These are phyloP conservation scores for Acorus calamus DNA, from an alignment of 106 monocot species.

Conservation along the genomic window DNA sequence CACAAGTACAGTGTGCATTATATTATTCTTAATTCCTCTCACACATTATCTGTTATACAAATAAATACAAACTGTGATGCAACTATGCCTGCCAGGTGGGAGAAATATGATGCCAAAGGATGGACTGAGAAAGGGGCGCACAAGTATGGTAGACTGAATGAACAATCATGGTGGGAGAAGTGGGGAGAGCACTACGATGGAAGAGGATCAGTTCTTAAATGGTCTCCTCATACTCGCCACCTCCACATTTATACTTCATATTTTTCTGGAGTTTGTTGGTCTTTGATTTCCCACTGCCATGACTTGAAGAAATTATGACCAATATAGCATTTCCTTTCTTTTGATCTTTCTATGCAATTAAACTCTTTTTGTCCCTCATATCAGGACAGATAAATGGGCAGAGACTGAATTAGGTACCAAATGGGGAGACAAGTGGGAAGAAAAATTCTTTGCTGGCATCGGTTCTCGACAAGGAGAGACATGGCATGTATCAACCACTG, in stretches of 20 bases:
- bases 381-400: slow-evolving; percentile 99
- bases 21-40: not conserved
- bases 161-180: slow-evolving; percentile 99
- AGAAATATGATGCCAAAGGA: slow-evolving; percentile 98
- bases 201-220: slow-evolving; percentile 90
- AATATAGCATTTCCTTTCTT: no score
- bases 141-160: slow-evolving; percentile 87
- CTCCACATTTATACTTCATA: not conserved
- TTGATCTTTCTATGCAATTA: not conserved
- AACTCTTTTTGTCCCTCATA: not conserved
- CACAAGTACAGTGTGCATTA: not conserved
- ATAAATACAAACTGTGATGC: no score
- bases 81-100: slow-evolving; percentile 53
- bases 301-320: no score
- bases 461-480: slow-evolving; percentile 95
- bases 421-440: slow-evolving; percentile 99
- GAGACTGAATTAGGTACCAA: slow-evolving; percentile 74
- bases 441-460: slow-evolving; percentile 88
- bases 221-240: slow-evolving; percentile 21
- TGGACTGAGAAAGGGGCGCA: slow-evolving; percentile 91
- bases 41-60: no score
- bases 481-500: slow-evolving; percentile 73
- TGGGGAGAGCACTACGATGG: slow-evolving; percentile 99
- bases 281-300: no score
- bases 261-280: no score